Base-by-base conservation (phyloP, 2,329 filamentous ascomycete species). In the Epichloe elymi region DNA sequence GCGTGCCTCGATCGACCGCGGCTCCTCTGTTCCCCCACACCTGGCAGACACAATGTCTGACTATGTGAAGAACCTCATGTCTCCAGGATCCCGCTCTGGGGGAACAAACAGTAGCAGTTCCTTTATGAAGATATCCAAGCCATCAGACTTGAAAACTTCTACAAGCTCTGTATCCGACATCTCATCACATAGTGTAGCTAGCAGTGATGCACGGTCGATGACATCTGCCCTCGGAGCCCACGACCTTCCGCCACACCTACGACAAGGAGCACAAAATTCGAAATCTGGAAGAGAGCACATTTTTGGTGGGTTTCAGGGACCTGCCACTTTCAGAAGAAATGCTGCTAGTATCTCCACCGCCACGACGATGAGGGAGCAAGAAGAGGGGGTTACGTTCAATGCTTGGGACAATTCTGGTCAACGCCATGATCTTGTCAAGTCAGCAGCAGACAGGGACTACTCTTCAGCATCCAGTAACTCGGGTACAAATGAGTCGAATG, bases 321-420 rank as follows among this genome's bases (percentile, higher is more conserved):
- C n/a, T 10, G 8, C 30, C 14, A 43, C 40, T 19, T 49, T 49
- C 10, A 37, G 12, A 11, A 26, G 5, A n/a, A 37, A 20, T 26
- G 3, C 51, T 2, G 30, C 42, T 3, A 64, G 57, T 19, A 47
- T 64, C 4, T 65, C 63, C 3, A 66, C 63, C 1, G 64, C 65
- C 6, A 65, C 62, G 0, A 65, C 63, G 1, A 14, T 61, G 10
- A 59, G 60, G 1, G 54, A 57, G 26, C 51, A 50, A 2, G 49
- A 52, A 26, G 50, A 53, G 10, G 51, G 53, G 8, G 0, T 33
- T 42, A 0, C 20, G 5, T 67, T 55, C 56, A 67, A 65, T 30
- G 64, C 62, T 2, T 69, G 65, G 64, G 64, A 64, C 10, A 17
- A 57, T 1, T 50, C 39, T 4, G 66, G 66, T 0, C 53, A 51